Base-by-base conservation (phyloP, 139 green algal genomes). In the Chlorella sp. region DNA sequence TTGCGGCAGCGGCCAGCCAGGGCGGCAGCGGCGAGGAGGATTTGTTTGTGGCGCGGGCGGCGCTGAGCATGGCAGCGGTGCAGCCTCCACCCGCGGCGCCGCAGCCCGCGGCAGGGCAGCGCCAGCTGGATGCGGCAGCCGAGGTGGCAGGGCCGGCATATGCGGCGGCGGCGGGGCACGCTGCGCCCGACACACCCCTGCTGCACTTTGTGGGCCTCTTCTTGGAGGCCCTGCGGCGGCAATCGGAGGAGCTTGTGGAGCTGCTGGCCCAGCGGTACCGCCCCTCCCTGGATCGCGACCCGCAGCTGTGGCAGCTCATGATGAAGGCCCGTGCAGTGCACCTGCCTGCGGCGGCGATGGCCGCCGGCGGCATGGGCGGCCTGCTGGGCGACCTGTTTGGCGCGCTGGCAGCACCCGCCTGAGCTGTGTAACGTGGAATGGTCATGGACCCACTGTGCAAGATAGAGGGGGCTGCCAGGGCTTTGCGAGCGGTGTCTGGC, bases 31-130 rank as follows among this genome's bases (percentile, higher is more conserved):
- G 47, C 2, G 86, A 90, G n/a, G 81, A 88, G 32, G 86, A 90
- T 34, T 41, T 90, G 36, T 88, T 90, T 44, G 64, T 90, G n/a
- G 56, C 74, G 0, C 38, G 78, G 0, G 78, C 63, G 16, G 78
- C 78, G 16, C 63, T 83, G 39, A 74, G 63, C 21, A 74, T 74
- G 78, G 78, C 78, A 7, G 78, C 62, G 0, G n/a, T n/a, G 16
- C 38, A 30, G 39, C 63, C 76, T 1, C 39, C 78, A 12, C 69
- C 36, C 25, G 69, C 55, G 3, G 55, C 75, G 30, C 75, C 75
- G 0, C 44, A n/a, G 44, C 23, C 34, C 11, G 75, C 38, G 57
- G 57, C 76, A 11, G 32, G 39, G 60, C 76, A 15, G 56, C 36
- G 34, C 57, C 81, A 86, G 69, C 36, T 87, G 38, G 65, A 36